Evolutionary conservation across 495 filamentous ascomycete genomes (phyloP).

Genomic region (Talaromyces nanjingensis): DNA sequence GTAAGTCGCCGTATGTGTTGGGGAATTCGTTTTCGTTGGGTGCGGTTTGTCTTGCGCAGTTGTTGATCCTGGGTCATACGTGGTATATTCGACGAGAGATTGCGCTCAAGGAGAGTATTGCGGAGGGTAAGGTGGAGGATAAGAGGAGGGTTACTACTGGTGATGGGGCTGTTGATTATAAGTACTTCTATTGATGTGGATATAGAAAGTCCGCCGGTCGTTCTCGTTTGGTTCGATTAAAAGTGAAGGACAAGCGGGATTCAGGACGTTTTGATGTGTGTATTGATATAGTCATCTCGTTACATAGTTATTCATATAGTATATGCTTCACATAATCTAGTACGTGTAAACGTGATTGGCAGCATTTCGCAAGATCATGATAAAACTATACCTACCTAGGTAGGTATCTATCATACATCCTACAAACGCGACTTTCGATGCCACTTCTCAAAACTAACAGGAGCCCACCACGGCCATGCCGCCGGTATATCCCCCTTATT

Average conservation of each 20-base stretch:
- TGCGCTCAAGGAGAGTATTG: constrained; percentile 32
- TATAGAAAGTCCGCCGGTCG: not conserved
- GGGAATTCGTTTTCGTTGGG: constrained; percentile 45
- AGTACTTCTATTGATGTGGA: constrained; percentile 34
- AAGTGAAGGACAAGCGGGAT: not conserved
- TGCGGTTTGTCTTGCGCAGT: constrained; percentile 31
- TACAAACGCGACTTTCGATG: not conserved
- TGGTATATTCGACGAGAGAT: constrained; percentile 39
- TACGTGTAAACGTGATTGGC: too few relatives aligned
- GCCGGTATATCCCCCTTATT: constrained; percentile 14
- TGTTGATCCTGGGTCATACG: constrained; percentile 26
- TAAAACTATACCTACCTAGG: too few relatives aligned
- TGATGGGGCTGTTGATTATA: constrained; percentile 42
- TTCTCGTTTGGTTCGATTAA: not conserved
- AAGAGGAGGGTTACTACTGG: constrained; percentile 36
- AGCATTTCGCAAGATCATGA: too few relatives aligned
- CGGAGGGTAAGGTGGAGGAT: constrained; percentile 33
- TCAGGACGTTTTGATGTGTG: not conserved
- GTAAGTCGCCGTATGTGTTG: constrained; percentile 41
- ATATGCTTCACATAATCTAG: not conserved
- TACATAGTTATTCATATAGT: not conserved
- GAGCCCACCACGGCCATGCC: constrained; percentile 23
- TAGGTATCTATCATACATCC: too few relatives aligned
- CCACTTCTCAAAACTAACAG: not conserved
- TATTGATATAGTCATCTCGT: not conserved